Evolutionary conservation across 2,329 filamentous ascomycete species (phyloP).

Genomic region (Kalmusia sp.): DNA sequence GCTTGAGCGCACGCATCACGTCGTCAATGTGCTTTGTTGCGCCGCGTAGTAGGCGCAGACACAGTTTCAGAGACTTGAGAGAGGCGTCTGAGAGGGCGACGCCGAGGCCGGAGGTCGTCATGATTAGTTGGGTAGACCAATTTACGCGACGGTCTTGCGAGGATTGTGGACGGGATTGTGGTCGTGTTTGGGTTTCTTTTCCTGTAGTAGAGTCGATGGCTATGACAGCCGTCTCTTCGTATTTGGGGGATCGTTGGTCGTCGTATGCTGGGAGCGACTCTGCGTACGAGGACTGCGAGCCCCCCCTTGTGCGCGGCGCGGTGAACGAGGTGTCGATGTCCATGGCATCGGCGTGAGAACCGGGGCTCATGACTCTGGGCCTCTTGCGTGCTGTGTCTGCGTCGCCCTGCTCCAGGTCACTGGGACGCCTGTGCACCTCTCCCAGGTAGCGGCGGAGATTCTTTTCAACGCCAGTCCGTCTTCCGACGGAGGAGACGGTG

Average conservation of each 20-base stretch:
- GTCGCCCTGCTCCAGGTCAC: constrained; percentile 56
- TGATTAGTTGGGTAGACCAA: constrained; percentile 85
- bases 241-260: constrained; percentile 75
- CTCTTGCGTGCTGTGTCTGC: constrained; percentile 47
- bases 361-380: constrained; percentile 51
- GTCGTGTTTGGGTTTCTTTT: constrained; percentile 29
- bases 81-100: constrained; percentile 92
- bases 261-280: constrained; percentile 87
- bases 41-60: constrained; percentile 78
- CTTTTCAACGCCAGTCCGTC: constrained; percentile 86
- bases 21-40: constrained; percentile 82
- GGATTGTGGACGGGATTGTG: constrained; percentile 19
- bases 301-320: constrained; percentile 51
- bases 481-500: constrained; percentile 82
- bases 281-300: constrained; percentile 70
- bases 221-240: constrained; percentile 64
- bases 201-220: constrained; percentile 33
- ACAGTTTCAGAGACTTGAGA: constrained; percentile 82
- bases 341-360: constrained; percentile 44
- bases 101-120: constrained; percentile 88
- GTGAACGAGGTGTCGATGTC: constrained; percentile 56
- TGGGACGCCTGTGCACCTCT: constrained; percentile 58
- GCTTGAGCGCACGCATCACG: constrained; percentile 75
- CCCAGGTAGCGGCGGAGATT: constrained; percentile 85
- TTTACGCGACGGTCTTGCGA: constrained; percentile 51